Percentiles rank a stretch among this genome's conserved stretches.
phyloP scores from a whole-genome alignment of 805 yeast genomes.

The Saturnispora dispora region DNA sequence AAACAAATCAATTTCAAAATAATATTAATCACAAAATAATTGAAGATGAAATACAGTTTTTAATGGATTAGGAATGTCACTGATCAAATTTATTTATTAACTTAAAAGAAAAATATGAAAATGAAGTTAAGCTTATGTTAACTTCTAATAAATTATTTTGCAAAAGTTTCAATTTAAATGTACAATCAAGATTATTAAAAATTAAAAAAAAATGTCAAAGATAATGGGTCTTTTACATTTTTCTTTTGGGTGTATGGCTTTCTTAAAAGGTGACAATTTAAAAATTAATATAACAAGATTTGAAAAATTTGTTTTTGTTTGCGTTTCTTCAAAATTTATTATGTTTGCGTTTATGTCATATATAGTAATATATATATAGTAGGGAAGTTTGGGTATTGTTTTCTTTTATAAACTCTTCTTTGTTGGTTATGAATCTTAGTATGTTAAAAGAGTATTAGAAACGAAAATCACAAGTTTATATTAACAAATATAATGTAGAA shows the following conservation, averaged over 20 bases:
- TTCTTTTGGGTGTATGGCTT: not conserved
- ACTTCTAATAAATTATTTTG: not conserved
- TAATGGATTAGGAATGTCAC: slow-evolving; percentile 19
- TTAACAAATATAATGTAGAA: slow-evolving; percentile 1
- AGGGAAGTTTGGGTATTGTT: not conserved
- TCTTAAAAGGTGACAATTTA: not conserved
- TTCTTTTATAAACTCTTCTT: not conserved
- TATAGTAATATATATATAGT: too few species aligned
- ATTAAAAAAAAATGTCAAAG: not conserved
- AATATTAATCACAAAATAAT: slow-evolving; percentile 6
- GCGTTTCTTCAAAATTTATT: not conserved
- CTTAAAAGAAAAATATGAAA: not conserved
- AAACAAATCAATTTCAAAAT: slow-evolving; percentile 6
- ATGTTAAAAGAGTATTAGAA: not conserved
- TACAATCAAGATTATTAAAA: not conserved
- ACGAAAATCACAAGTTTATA: not conserved
- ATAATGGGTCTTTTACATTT: not conserved
- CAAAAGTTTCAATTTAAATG: not conserved
- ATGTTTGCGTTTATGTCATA: not conserved
- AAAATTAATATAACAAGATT: too few species aligned
- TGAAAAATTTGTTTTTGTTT: too few species aligned
- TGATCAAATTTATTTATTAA: not conserved
- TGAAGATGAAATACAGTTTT: slow-evolving; percentile 26
- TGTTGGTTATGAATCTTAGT: not conserved
- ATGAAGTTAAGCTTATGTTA: not conserved